phyloP scores from a whole-genome alignment of 2,329 filamentous ascomycete species.

The Chrysoporthe austroafricana region DNA sequence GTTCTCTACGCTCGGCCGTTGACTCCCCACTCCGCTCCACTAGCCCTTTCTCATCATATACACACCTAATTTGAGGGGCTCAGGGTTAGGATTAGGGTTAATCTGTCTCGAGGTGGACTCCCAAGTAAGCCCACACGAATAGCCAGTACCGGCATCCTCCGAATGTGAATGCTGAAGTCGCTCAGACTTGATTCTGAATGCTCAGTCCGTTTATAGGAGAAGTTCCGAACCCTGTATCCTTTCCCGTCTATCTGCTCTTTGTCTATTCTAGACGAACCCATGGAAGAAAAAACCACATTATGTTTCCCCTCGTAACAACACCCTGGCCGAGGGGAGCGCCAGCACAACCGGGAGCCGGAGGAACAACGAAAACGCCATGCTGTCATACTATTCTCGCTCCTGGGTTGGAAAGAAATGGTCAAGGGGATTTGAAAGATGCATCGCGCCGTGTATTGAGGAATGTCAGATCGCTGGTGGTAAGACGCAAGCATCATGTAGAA shows the following conservation, averaged over 20 bases:
- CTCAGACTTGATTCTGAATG: background rate
- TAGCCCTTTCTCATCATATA: constrained; percentile 16
- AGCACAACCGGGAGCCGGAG: background rate
- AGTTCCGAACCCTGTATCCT: background rate
- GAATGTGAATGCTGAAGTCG: background rate
- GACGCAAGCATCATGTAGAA: background rate
- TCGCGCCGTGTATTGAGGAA: background rate
- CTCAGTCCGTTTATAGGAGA: background rate
- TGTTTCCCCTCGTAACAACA: constrained; percentile 5
- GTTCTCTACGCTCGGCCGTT: constrained; percentile 13
- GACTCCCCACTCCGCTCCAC: constrained; percentile 34
- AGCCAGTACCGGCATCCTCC: background rate
- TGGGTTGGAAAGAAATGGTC: background rate
- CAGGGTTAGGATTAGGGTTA: background rate
- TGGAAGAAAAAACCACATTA: background rate
- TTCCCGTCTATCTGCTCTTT: background rate
- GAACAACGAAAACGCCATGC: constrained; percentile 24
- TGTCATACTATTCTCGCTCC: constrained; percentile 1
- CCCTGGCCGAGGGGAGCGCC: constrained; percentile 11
- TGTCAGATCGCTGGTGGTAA: background rate
- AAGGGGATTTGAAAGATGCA: background rate
- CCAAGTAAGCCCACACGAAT: constrained; percentile 5
- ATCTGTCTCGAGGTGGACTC: constrained; percentile 7
- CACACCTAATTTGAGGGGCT: constrained; percentile 23
- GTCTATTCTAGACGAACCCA: background rate